phyloP scores from a whole-genome alignment of 306 rosid species.

The Dryas alaskensis region DNA sequence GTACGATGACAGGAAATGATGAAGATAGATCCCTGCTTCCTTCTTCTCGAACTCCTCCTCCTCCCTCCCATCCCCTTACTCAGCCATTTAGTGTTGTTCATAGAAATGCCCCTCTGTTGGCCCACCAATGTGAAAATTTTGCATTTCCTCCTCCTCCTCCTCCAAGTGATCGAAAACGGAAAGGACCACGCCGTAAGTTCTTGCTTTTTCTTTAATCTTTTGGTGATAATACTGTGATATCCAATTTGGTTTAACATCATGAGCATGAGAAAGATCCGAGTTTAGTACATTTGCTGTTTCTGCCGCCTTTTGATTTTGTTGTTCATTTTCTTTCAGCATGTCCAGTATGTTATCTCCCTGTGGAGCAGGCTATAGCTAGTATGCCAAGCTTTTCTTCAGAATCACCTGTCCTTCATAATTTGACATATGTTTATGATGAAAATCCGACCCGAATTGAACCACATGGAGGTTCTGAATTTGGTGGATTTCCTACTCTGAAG shows the following conservation, averaged over 20 bases:
- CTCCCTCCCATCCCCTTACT: conserved; percentile 12
- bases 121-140: conserved; percentile 61
- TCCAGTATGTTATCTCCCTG: conserved; percentile 87
- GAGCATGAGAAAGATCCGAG: conserved; percentile 9
- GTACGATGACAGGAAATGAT: conserved; percentile 27
- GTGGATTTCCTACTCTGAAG: conserved; percentile 77
- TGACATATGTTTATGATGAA: conserved; percentile 68
- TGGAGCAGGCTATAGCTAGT: conserved; percentile 75
- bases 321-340: conserved; percentile 65
- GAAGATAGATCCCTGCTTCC: conserved; percentile 22
- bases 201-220: conserved; percentile 13
- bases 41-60: conserved; percentile 22
- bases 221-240: conserved; percentile 4
- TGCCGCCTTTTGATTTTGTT: conserved; percentile 30
- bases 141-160: conserved; percentile 95
- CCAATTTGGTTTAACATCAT: conserved; percentile 5
- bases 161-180: conserved; percentile 56
- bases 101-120: conserved; percentile 30
- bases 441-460: conserved; percentile 57
- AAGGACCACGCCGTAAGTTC: conserved; percentile 94
- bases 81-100: conserved; percentile 31
- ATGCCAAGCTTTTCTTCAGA: conserved; percentile 76
- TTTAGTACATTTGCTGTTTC: conserved; percentile 17
- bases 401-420: conserved; percentile 65
- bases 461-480: conserved; percentile 85